Evolutionary conservation across 2,329 filamentous ascomycete genomes (phyloP), one percentile per base, ranked within the genome.

Genomic region (Ophiostoma sp.): DNA sequence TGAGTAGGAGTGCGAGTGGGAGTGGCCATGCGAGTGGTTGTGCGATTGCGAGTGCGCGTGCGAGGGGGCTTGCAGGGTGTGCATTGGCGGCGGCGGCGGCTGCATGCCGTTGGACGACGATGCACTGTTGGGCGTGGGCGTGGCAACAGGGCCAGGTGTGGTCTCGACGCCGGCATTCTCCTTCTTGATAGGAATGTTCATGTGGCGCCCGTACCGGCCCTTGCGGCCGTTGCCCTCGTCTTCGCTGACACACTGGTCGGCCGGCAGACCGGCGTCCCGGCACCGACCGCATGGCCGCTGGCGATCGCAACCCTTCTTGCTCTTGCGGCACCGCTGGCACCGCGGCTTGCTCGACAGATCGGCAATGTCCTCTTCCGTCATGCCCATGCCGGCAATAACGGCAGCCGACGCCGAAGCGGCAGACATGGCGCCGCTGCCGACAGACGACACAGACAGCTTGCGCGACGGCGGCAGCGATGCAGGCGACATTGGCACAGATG

Each of bases 291-390:
- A 99, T 36, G 95, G 95, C 54, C 95, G 90, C 81, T 98, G 95
- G 71, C 95, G 90, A 82, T 99, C 95, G 78, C 95, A 99, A 15
- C 95, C 95, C 82, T 99, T 99, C 85, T 99, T 99, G 82, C 94
- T 98, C 87, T 99, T 99, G 76, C 95, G 91, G 84, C 95, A 99
- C 71, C 95, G 91, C 79, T 99, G 95, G 83, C 95, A 99, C 73
- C 95, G 93, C 70, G 95, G 95, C 81, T 98, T 97, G 74, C 91
- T 94, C 0, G 94, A 97, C 27, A 98, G 83, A 76, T 99, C 94
- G 3, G 94, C 95, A 67, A 97, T 84, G 71, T 97, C 94, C 74
- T 97, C 94, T 74, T 97, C 92, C 74, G 93, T 92, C 11, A 72
- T 48, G 13, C 69, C 71, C 15, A 72, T 48, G 13, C 69, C 71